phyloP scores from a whole-genome alignment of 768 basidiomycete genomes.

The Strobilomyces dryophilus region DNA sequence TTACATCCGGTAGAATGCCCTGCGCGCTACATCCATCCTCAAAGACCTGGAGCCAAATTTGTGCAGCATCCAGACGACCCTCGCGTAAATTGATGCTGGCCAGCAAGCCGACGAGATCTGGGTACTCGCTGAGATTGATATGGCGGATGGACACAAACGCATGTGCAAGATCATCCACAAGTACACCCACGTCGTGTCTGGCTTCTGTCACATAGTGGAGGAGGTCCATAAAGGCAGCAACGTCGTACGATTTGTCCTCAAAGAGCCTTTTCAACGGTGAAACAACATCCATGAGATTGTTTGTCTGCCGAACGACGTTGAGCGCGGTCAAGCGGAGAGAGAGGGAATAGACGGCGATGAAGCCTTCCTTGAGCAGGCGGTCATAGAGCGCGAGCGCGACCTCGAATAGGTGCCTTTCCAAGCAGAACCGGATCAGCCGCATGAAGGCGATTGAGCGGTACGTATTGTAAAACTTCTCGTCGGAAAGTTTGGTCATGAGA shows the following conservation, averaged over 20 bases:
- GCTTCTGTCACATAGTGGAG: slow-evolving; percentile 16
- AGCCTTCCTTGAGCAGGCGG: slow-evolving; percentile 39
- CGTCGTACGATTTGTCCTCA: slow-evolving; percentile 13
- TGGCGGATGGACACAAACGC: slow-evolving; percentile 17
- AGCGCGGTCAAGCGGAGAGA: slow-evolving; percentile 40
- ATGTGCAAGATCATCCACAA: slow-evolving; percentile 22
- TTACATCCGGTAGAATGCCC: slow-evolving; percentile 8
- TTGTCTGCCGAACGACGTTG: slow-evolving; percentile 15
- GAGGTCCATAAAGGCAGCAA: slow-evolving; percentile 26
- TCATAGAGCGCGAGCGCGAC: slow-evolving; percentile 40
- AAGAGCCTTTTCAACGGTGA: slow-evolving; percentile 13
- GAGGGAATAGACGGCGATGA: slow-evolving; percentile 35
- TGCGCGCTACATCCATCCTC: slow-evolving; percentile 21
- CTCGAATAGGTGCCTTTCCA: slow-evolving; percentile 34
- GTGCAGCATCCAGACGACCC: slow-evolving; percentile 29
- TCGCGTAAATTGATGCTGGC: slow-evolving; percentile 34
- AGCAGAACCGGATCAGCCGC: slow-evolving; percentile 37
- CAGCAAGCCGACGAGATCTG: slow-evolving; percentile 34
- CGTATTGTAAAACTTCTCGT: slow-evolving; percentile 24
- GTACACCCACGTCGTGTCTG: slow-evolving; percentile 9
- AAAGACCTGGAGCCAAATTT: slow-evolving; percentile 26
- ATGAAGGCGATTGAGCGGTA: slow-evolving; percentile 34
- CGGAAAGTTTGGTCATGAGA: slow-evolving; percentile 21
- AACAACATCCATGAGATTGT: not conserved
- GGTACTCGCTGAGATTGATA: slow-evolving; percentile 25